These are phyloP conservation scores for Eucalyptus cloeziana DNA, from an alignment of 345 rosid species.

Conservation along the genomic window DNA sequence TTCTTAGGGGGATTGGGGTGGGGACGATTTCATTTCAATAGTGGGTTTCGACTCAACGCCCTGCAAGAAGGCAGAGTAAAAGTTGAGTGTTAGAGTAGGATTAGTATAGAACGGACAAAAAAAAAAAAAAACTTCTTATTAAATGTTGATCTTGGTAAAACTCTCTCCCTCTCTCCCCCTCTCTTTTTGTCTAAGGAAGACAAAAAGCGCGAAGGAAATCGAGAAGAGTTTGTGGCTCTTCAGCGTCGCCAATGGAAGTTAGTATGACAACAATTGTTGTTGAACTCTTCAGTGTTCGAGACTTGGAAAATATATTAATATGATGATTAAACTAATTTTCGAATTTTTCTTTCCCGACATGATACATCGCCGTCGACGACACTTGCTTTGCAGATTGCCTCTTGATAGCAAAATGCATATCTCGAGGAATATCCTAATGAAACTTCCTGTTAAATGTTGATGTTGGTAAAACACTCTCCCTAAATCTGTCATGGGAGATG, in stretches of 20 bases:
- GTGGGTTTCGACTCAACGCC: too few species aligned
- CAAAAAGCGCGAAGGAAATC: neutral
- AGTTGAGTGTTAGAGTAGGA: too few species aligned
- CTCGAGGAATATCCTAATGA: neutral
- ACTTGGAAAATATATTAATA: neutral
- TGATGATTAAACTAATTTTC: neutral
- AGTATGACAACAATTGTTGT: neutral
- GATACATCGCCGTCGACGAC: neutral
- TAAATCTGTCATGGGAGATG: rapidly evolving
- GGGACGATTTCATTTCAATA: too few species aligned
- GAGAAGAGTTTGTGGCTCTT: neutral
- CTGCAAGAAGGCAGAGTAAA: too few species aligned
- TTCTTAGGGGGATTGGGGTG: too few species aligned
- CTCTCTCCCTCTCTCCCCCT: too few species aligned
- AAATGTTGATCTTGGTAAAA: too few species aligned
- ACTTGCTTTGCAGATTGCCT: neutral
- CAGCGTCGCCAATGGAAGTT: neutral
- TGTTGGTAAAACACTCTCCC: neutral
- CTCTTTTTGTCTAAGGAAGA: too few species aligned
- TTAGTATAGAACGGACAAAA: too few species aligned
- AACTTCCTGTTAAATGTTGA: neutral
- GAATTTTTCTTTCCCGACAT: neutral
- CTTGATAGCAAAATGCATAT: neutral
- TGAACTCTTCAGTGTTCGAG: neutral
- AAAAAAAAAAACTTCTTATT: too few species aligned